Evolutionary conservation across 225 moss, liverwort and hornwort genomes (phyloP), one percentile per base, ranked within the genome.

Genomic region (Antitrichia curtipendula): DNA sequence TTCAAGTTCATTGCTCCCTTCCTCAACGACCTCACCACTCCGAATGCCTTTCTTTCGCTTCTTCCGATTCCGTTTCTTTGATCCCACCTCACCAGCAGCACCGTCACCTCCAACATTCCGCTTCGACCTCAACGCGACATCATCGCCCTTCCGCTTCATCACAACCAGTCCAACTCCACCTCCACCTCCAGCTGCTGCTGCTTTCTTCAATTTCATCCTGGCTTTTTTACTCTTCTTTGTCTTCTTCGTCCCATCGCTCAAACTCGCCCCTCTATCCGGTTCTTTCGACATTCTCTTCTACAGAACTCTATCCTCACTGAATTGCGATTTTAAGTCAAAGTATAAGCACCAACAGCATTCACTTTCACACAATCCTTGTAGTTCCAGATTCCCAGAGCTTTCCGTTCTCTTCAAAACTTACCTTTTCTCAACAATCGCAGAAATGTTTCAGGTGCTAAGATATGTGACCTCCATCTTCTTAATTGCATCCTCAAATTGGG

Each of bases 61-160:
- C 89, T 83, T 88, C 86, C 90, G 87, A 73, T 87, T 89, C 91
- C 82, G 69, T 84, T 88, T 90, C 89, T 88, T 89, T 52, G 49
- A 71, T 64, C 43, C 81, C 52, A 52, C 61, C 68, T 80, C 84
- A 76, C 61, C 74, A 73, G 17, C 54, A 85, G 32, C 79, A 86
- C 62, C 34, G 52, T 60, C 27, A 70, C 49, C 82, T 69, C 77
- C 60, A 74, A 36, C 79, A 58, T 82, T 85, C 16, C 68, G 62
- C 71, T 85, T 91, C 65, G 43, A 87, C 16, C 56, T 85, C 43
- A 59, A 41, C 23, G 41, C 65, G 16, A 24, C 73, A 72, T 69
- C 81, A 81, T 82, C 89, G 71, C 86, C 85, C 91, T 89, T 93
- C 24, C 87, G 81, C 88, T 91, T 89, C 93, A 91, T 93, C 87